Evolutionary conservation across 805 yeast genomes (phyloP), one percentile per base, ranked within the genome.

Genomic region (Candida quercuum): DNA sequence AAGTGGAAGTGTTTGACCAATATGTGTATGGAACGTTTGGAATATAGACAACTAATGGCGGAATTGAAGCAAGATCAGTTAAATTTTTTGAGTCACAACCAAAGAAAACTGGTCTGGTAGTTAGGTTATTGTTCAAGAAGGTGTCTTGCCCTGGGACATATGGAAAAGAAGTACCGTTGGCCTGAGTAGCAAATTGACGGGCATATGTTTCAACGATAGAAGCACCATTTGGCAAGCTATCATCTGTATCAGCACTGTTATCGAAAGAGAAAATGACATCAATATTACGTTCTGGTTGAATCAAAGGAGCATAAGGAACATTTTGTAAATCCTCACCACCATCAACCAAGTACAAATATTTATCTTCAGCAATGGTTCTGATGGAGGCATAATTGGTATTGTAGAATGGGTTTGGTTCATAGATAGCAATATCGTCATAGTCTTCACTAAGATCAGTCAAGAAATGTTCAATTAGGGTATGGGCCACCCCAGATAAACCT

Each of bases 321-420:
- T 76, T 76, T 55, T 80, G 81, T 5, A 49, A 39, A 54, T 80
- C 87, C 52, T 78, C 85, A 48, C 88, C 87, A 46, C 89, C 89
- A 53, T 81, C 89, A 27, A 73, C 81, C 28, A 81, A 64, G 49
- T 64, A 71, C 30, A 83, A 63, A 18, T 67, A 57, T 5, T 65
- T 65, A 33, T 69, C 56, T 3, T 60, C 41, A 17, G 60, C 57
- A 37, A 79, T 66, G 15, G 66, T 40, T 2, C 59, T 53, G 12
- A 63, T 52, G 8, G 52, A 59, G 33, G 69, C 67, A 48, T 52
- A 60, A 5, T 63, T 53, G 24, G 74, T 54, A 21, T 67, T 69
- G 38, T 59, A 64, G 61, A 81, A 81, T 27, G 94, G 94, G 52
- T 85, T 85, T 39, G 93, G 93, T 12, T 58, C 52, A 56, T 77